phyloP scores from a whole-genome alignment of 1,284 basidiomycete species.

The Pseudozyma sp. region DNA sequence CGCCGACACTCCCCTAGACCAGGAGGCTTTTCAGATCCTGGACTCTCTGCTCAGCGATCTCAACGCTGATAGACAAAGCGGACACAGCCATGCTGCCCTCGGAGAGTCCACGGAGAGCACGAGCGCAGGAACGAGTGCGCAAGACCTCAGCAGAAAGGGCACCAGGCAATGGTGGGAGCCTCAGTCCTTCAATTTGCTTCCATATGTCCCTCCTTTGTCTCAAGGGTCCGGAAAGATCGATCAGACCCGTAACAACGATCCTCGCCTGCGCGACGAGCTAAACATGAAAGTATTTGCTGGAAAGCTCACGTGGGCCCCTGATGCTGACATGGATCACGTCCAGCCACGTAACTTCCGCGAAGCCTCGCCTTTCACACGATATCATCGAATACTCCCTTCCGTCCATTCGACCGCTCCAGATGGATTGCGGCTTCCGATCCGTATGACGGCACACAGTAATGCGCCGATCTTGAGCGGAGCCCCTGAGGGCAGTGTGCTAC shows the following conservation, averaged over 20 bases:
- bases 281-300: constrained; percentile 2
- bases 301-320: constrained; percentile 1
- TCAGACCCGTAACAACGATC: not conserved
- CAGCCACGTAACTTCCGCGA: not conserved
- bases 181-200: not conserved
- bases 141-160: too few relatives aligned
- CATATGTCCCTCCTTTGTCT: not conserved
- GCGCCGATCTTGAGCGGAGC: too few relatives aligned
- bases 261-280: not conserved
- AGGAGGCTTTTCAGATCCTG: not conserved
- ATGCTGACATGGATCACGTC: not conserved
- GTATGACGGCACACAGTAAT: too few relatives aligned
- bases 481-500: too few relatives aligned
- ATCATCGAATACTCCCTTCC: not conserved
- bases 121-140: too few relatives aligned
- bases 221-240: too few relatives aligned
- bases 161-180: constrained; percentile 1
- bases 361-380: not conserved
- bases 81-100: not conserved
- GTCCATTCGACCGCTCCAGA: not conserved
- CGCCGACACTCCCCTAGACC: not conserved
- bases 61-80: not conserved
- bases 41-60: not conserved
- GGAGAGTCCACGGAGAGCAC: too few relatives aligned
- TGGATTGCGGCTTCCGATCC: too few relatives aligned